Base-by-base conservation (phyloP, 352 stramenopile genomes). In the Pythium biforme region DNA sequence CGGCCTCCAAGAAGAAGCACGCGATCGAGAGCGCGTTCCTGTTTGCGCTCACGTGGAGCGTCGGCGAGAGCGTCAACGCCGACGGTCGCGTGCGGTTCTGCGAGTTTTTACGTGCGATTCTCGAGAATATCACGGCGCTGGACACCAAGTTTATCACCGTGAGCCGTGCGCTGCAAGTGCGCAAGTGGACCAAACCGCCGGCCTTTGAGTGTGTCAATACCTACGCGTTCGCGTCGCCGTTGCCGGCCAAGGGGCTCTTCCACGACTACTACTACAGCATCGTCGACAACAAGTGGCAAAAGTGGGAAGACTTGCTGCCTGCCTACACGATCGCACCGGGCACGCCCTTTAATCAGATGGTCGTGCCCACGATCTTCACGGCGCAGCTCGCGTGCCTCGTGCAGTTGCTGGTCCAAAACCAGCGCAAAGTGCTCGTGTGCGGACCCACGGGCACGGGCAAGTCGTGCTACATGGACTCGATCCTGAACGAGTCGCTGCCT, bases 371-470 rank as follows among this genome's bases (percentile, higher is more conserved):
- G 53, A 96, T 92, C 43, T 96, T 96, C 66, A 98, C 93, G 5
- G 88, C 89, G 17, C 92, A 98, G 53, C 73, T 97, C 57, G 81
- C 94, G 57, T 95, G 87, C 34, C 74, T 98, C 7, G 79, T 98
- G 17, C 72, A 94, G 40, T 55, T 97, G 23, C 74, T 97, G 0
- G 74, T 97, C 19, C 78, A 69, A 11, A 87, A 85, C 54, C 86
- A 89, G 39, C 81, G 90, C 34, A 93, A 92, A 27, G 76, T 95
- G 19, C 78, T 98, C 14, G 86, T 98, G 40, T 97, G 90, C 31
- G 95, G 95, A 0, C 92, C 90, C 8, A 98, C 95, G 3, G 95
- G 94, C 20, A 98, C 95, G 3, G 95, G 94, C 56, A 98, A 98
- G 56, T 94, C 82, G 47, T 92, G 86, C 43, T 97, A 96, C 62